Evolutionary conservation across 2,329 filamentous ascomycete genomes (phyloP).

Genomic region (Fusarium albidum): DNA sequence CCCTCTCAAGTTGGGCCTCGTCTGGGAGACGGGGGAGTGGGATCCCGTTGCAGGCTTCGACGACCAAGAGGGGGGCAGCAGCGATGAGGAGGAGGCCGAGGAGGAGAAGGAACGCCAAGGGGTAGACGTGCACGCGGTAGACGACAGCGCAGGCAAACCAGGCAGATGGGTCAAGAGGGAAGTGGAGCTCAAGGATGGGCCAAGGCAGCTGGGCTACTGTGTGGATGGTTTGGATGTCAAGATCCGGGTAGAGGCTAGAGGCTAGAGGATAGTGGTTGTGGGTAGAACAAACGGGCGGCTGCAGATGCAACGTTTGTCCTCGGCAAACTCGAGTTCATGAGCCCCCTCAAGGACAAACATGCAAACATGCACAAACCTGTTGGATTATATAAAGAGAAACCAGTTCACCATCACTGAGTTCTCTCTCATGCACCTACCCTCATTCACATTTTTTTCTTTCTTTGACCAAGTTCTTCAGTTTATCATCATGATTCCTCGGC

Average conservation of each 20-base stretch:
- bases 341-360: too few relatives aligned
- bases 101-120: constrained; percentile 39
- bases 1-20: constrained; percentile 70
- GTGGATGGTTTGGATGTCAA: constrained; percentile 77
- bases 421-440: neutral
- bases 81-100: constrained; percentile 59
- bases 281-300: constrained; percentile 7
- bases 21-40: constrained; percentile 93
- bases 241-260: constrained; percentile 73
- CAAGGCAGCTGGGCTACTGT: constrained; percentile 82
- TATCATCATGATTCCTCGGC: constrained; percentile 34
- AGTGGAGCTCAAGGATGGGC: constrained; percentile 80
- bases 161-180: constrained; percentile 79
- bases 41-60: constrained; percentile 76
- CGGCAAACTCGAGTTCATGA: constrained; percentile 10
- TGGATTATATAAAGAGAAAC: constrained; percentile 6
- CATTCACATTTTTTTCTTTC: neutral
- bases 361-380: too few relatives aligned
- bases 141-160: constrained; percentile 42
- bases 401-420: too few relatives aligned
- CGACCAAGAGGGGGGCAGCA: constrained; percentile 63
- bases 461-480: neutral
- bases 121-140: constrained; percentile 37
- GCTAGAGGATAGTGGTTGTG: too few relatives aligned
- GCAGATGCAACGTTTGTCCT: constrained; percentile 9